Evolutionary conservation across 2,329 filamentous ascomycete species (phyloP).

Genomic region (Cladosporium sp.): DNA sequence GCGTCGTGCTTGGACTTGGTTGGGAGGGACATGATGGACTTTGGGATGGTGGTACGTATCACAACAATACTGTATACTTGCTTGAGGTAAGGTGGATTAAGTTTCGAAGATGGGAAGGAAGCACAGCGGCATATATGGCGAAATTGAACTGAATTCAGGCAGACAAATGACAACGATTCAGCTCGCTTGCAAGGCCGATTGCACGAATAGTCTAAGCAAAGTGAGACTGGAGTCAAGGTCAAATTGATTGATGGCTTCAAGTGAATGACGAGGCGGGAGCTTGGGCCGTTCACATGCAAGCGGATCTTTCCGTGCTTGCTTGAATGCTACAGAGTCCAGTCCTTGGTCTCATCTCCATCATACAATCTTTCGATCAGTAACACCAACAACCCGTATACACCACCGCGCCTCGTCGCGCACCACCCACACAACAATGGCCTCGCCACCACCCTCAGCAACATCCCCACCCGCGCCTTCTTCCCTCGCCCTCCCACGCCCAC

Average conservation of each 20-base stretch:
- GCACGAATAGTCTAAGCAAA: not conserved
- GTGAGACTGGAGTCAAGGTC: not conserved
- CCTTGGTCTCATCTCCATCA: not conserved
- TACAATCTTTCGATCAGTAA: not conserved
- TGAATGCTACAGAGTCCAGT: not conserved
- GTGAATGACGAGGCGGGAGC: not conserved
- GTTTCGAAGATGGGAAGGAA: not conserved
- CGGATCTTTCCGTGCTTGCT: not conserved
- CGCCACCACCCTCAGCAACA: conserved; percentile 13
- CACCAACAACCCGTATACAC: not conserved
- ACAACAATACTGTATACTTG: not conserved
- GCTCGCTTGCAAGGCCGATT: not conserved
- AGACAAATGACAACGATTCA: not conserved
- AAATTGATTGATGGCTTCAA: not conserved
- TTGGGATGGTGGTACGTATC: not conserved
- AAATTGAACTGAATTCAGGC: not conserved
- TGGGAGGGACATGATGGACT: not conserved
- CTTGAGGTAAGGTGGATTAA: not conserved
- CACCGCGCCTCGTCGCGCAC: conserved; percentile 4
- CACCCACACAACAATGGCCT: conserved; percentile 6
- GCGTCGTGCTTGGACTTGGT: conserved; percentile 9
- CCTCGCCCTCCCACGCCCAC: conserved; percentile 52
- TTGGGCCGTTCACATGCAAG: conserved; percentile 2
- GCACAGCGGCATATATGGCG: not conserved
- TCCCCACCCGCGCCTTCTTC: conserved; percentile 25